Percentiles rank a stretch among this genome's conserved stretches.
Evolutionary conservation across 306 rosid genomes (phyloP).

Genomic region (Inga leiocalycina): DNA sequence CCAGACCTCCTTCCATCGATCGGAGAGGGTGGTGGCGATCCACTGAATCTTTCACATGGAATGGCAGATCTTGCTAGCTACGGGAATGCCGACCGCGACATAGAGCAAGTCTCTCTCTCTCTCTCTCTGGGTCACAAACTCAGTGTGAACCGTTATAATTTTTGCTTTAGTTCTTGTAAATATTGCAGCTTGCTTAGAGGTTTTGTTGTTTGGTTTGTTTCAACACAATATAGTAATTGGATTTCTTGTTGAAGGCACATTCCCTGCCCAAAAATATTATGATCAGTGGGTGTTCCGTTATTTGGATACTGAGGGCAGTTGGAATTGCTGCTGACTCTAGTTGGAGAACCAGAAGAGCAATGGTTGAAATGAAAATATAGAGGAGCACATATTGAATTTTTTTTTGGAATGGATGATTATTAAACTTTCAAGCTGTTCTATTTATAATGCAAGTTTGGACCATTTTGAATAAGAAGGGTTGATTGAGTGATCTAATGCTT

Average conservation of each 20-base stretch:
- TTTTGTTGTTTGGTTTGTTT: neutral
- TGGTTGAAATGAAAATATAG: neutral
- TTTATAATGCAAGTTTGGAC: neutral
- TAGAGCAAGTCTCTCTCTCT: slow-evolving; percentile 54
- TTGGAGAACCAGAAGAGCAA: neutral
- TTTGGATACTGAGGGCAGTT: neutral
- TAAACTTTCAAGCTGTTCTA: slow-evolving; percentile 3
- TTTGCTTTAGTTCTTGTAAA: neutral
- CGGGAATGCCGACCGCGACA: slow-evolving; percentile 94
- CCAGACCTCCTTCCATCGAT: slow-evolving; percentile 81
- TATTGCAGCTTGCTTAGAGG: slow-evolving; percentile 19
- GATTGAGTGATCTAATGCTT: slow-evolving; percentile 11
- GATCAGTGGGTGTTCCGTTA: neutral
- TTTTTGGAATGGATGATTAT: neutral
- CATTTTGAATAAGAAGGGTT: slow-evolving; percentile 12
- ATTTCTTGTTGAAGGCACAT: neutral
- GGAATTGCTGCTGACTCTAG: slow-evolving; percentile 9
- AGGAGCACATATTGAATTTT: neutral
- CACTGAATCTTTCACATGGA: slow-evolving; percentile 79
- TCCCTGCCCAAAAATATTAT: slow-evolving; percentile 8
- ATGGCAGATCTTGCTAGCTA: slow-evolving; percentile 98
- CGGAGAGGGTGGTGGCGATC: slow-evolving; percentile 92
- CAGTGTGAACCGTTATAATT: neutral
- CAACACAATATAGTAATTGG: neutral
- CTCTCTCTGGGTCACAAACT: slow-evolving; percentile 19